Evolutionary conservation across 1,139 yeast species (phyloP).

Genomic region (Diutina pseudorugosa): DNA sequence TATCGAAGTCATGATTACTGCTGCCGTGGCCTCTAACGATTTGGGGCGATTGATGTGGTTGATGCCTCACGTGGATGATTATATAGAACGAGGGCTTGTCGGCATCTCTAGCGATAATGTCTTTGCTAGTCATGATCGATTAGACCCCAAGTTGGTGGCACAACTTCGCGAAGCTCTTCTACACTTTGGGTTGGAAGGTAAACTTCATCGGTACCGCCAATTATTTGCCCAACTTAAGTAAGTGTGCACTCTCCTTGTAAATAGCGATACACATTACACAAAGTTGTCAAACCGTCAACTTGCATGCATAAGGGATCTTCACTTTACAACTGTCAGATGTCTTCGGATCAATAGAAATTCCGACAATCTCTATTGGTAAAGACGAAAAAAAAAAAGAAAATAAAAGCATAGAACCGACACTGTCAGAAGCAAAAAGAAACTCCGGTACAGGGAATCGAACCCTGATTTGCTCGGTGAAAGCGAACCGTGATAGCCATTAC

Average conservation of each 20-base stretch:
- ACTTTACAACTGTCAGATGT: too few species aligned
- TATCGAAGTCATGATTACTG: slow-evolving; percentile 15
- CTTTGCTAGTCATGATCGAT: background rate
- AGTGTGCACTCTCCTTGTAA: background rate
- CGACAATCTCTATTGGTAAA: too few species aligned
- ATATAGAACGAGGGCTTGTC: slow-evolving; percentile 7
- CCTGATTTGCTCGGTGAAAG: slow-evolving; percentile 28
- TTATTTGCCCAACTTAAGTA: background rate
- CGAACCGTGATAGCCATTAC: slow-evolving; percentile 19
- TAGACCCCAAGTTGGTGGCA: background rate
- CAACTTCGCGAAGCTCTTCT: background rate
- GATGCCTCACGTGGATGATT: slow-evolving; percentile 25
- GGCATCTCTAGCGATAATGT: background rate
- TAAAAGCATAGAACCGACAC: too few species aligned
- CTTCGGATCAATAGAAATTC: too few species aligned
- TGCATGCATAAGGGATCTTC: background rate
- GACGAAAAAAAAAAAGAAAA: too few species aligned
- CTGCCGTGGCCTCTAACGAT: slow-evolving; percentile 19
- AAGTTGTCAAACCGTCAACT: too few species aligned
- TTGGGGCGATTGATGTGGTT: slow-evolving; percentile 29
- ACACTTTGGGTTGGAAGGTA: slow-evolving; percentile 1
- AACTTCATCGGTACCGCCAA: background rate
- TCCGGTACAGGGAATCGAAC: slow-evolving; percentile 42
- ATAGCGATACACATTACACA: background rate
- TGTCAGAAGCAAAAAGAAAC: slow-evolving; percentile 8